A percentile compares a stretch with the other conserved stretches of the same genome.
These are phyloP conservation scores for Leccinellum luteum DNA, from an alignment of 768 basidiomycete species.

Conservation along the genomic window DNA sequence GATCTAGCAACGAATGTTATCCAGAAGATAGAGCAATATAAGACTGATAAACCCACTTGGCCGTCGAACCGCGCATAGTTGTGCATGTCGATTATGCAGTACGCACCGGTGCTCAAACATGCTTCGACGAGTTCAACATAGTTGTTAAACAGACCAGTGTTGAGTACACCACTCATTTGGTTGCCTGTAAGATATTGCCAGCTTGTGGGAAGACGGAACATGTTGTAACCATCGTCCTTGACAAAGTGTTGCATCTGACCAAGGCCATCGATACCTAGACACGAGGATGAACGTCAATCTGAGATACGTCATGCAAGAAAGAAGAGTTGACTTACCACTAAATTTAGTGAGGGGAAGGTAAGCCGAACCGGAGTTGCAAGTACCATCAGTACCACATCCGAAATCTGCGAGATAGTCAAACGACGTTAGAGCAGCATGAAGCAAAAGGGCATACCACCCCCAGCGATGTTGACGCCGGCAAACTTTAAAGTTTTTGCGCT, in stretches of 20 bases:
- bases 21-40: neutral
- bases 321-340: slow-evolving; percentile 31
- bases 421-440: neutral
- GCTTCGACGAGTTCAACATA: slow-evolving; percentile 46
- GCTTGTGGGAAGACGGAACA: slow-evolving; percentile 58
- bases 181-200: slow-evolving; percentile 54
- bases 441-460: slow-evolving; percentile 36
- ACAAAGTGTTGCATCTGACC: slow-evolving; percentile 67
- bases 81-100: slow-evolving; percentile 57
- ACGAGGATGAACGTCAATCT: neutral
- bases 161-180: slow-evolving; percentile 38
- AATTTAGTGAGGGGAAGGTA: slow-evolving; percentile 46
- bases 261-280: slow-evolving; percentile 10
- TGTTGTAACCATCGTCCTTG: slow-evolving; percentile 50
- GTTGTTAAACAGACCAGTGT: slow-evolving; percentile 42
- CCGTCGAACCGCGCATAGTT: slow-evolving; percentile 60
- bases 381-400: slow-evolving; percentile 46
- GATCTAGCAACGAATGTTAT: slow-evolving; percentile 33
- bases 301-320: neutral
- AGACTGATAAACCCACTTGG: slow-evolving; percentile 24
- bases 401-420: slow-evolving; percentile 34
- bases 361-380: slow-evolving; percentile 37
- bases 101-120: slow-evolving; percentile 48
- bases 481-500: slow-evolving; percentile 31
- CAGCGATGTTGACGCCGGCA: slow-evolving; percentile 52